phyloP scores from a whole-genome alignment of 306 rosid species.

The Comarum palustre region DNA sequence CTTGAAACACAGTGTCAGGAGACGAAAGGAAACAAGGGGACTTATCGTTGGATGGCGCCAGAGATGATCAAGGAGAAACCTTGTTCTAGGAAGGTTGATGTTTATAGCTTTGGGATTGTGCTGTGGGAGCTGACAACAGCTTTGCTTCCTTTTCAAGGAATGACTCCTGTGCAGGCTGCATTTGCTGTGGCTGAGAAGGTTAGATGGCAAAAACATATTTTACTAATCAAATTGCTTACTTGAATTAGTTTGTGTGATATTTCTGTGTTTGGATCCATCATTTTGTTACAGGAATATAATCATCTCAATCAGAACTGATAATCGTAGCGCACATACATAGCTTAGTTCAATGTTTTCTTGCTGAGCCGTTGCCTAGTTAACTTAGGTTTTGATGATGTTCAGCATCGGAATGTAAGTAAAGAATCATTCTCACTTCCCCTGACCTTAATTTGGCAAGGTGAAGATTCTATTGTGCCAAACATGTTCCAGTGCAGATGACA shows the following conservation, averaged over 20 bases:
- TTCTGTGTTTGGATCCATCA: background rate
- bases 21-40: constrained; percentile 97
- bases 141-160: constrained; percentile 93
- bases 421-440: background rate
- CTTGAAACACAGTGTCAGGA: constrained; percentile 84
- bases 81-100: constrained; percentile 83
- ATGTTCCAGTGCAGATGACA: background rate
- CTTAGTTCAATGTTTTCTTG: background rate
- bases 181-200: constrained; percentile 99
- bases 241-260: background rate
- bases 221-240: constrained; percentile 8
- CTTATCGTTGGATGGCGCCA: constrained; percentile 98
- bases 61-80: constrained; percentile 95
- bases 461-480: constrained; percentile 8
- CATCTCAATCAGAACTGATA: background rate
- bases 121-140: constrained; percentile 96
- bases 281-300: background rate
- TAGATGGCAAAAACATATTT: constrained; percentile 18
- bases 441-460: constrained; percentile 3
- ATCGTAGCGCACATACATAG: background rate
- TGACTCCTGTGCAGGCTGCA: constrained; percentile 99
- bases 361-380: background rate
- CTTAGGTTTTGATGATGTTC: background rate
- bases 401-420: background rate
- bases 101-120: constrained; percentile 92